A percentile compares a stretch with the other conserved stretches of the same genome.
Evolutionary conservation across 768 basidiomycete genomes (phyloP).

Genomic region (Mycena albidolilacea): DNA sequence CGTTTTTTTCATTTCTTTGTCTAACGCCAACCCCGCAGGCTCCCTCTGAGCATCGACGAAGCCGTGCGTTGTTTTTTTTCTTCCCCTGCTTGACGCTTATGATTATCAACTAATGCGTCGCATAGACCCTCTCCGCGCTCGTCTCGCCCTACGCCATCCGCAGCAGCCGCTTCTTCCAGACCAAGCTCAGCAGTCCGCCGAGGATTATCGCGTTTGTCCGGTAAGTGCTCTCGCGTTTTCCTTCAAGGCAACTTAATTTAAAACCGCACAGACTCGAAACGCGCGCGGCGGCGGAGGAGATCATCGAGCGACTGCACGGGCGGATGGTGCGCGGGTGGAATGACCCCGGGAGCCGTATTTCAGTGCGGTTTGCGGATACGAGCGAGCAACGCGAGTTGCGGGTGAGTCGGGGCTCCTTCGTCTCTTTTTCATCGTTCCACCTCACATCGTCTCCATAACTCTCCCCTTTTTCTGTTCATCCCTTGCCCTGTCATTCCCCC

Average conservation of each 20-base stretch:
- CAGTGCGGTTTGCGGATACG: slow-evolving; percentile 86
- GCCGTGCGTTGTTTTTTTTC: slow-evolving; percentile 55
- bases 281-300: slow-evolving; percentile 80
- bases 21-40: slow-evolving; percentile 48
- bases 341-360: slow-evolving; percentile 82
- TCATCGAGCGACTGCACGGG: slow-evolving; percentile 84
- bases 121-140: slow-evolving; percentile 73
- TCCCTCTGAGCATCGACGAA: slow-evolving; percentile 81
- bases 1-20: neutral
- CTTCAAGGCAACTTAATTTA: neutral
- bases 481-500: neutral
- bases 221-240: slow-evolving; percentile 51
- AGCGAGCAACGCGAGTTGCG: slow-evolving; percentile 83
- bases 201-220: slow-evolving; percentile 88
- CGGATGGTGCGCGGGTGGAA: slow-evolving; percentile 86
- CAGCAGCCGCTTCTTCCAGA: slow-evolving; percentile 86
- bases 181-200: slow-evolving; percentile 81
- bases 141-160: slow-evolving; percentile 81
- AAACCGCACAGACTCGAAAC: slow-evolving; percentile 71
- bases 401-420: slow-evolving; percentile 56
- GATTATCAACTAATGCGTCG: neutral
- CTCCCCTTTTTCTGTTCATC: neutral
- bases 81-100: neutral
- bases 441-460: too few relatives aligned
- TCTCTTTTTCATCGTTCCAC: neutral